A percentile compares a stretch with the other conserved stretches of the same genome.
phyloP scores from a whole-genome alignment of 1,284 basidiomycete genomes.

The Malassezia globosa region DNA sequence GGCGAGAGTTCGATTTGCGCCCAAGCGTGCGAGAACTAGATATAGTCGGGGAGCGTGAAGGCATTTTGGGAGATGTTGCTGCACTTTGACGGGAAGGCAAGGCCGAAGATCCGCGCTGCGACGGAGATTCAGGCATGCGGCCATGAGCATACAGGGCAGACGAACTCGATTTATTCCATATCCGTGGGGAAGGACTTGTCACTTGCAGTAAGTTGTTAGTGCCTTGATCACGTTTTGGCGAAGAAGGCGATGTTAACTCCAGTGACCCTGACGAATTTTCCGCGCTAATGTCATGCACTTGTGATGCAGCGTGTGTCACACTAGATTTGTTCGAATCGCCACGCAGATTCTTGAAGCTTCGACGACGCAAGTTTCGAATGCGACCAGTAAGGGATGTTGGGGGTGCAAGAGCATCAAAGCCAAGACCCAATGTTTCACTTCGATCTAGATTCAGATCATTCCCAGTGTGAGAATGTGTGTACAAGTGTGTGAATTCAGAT shows the following conservation, averaged over 20 bases:
- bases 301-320: not conserved
- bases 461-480: not conserved
- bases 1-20: not conserved
- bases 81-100: not conserved
- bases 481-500: not conserved
- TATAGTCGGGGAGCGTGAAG: not conserved
- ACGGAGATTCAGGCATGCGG: constrained; percentile 2
- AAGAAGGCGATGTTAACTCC: too few relatives aligned
- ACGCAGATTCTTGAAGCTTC: constrained; percentile 5
- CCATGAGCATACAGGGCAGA: not conserved
- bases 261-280: too few relatives aligned
- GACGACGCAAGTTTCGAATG: constrained; percentile 11
- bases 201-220: too few relatives aligned
- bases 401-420: constrained; percentile 5
- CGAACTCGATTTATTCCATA: constrained; percentile 10
- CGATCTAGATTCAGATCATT: not conserved
- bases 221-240: too few relatives aligned
- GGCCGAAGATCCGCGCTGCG: not conserved
- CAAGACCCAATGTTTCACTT: constrained; percentile 6
- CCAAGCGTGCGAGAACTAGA: not conserved
- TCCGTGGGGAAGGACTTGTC: not conserved
- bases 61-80: not conserved
- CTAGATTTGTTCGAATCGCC: not conserved
- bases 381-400: not conserved
- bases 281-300: too few relatives aligned